phyloP scores from a whole-genome alignment of 495 filamentous ascomycete species.

The Penicillium manginii region DNA sequence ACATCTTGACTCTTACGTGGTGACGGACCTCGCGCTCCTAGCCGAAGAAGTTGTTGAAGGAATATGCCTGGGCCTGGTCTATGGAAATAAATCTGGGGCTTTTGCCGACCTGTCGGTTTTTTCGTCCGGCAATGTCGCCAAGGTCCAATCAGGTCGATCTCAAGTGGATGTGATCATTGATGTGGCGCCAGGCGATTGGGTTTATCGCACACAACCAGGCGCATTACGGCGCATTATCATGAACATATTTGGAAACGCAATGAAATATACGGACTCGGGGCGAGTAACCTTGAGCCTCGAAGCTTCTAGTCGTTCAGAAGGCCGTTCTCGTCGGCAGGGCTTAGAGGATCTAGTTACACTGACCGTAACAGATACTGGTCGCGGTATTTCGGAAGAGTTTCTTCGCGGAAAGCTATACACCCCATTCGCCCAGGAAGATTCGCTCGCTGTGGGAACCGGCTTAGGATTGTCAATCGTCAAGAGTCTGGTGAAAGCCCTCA shows the following conservation, averaged over 20 bases:
- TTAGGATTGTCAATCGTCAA: constrained; percentile 57
- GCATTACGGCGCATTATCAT: constrained; percentile 76
- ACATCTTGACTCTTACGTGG: constrained; percentile 51
- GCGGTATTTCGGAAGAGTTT: constrained; percentile 75
- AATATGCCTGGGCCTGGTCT: constrained; percentile 55
- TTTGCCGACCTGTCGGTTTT: constrained; percentile 31
- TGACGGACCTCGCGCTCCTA: constrained; percentile 45
- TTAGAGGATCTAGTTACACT: constrained; percentile 49
- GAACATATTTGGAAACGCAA: constrained; percentile 81
- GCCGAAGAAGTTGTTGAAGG: constrained; percentile 57
- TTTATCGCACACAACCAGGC: constrained; percentile 70
- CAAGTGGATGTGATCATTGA: constrained; percentile 65
- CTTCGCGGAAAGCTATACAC: constrained; percentile 70
- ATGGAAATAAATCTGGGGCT: constrained; percentile 38
- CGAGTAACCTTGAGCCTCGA: constrained; percentile 65
- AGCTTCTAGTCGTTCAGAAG: constrained; percentile 41
- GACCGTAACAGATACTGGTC: constrained; percentile 67
- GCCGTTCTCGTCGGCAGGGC: constrained; percentile 38
- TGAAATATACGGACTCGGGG: constrained; percentile 76
- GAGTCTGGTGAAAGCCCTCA: constrained; percentile 57
- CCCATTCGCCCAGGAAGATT: constrained; percentile 77
- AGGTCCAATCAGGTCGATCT: constrained; percentile 12
- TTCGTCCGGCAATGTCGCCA: constrained; percentile 15
- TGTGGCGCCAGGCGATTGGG: constrained; percentile 62
- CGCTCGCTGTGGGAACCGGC: constrained; percentile 58